Percentiles rank a stretch among this genome's conserved stretches.
Conservation (phyloP, 495 filamentous ascomycete genomes). For the Penicillium roqueforti region DNA sequence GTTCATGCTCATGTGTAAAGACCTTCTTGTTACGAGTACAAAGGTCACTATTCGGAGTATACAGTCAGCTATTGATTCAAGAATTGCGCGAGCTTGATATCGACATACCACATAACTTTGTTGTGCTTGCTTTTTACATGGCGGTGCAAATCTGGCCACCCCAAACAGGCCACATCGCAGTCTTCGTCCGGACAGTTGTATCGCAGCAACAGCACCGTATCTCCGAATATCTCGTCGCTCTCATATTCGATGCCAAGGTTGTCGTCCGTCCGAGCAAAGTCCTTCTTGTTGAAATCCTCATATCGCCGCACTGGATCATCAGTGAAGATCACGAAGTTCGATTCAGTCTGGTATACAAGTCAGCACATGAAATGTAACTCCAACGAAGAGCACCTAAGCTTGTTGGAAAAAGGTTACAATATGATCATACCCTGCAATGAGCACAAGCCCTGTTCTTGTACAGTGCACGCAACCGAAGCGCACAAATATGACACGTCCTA, state of each 20-base stretch:
- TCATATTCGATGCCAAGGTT: constrained; percentile 89
- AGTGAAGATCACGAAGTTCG: constrained; percentile 86
- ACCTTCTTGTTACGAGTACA: constrained; percentile 96
- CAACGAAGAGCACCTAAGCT: background rate
- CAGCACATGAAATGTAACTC: background rate
- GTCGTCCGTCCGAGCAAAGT: constrained; percentile 71
- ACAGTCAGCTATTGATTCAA: constrained; percentile 9
- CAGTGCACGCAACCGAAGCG: constrained; percentile 78
- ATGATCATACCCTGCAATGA: constrained; percentile 74
- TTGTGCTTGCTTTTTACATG: constrained; percentile 80
- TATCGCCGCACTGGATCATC: constrained; percentile 74
- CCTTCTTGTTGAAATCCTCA: constrained; percentile 68
- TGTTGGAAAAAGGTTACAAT: background rate
- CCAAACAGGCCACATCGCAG: constrained; percentile 86
- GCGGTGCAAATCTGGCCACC: constrained; percentile 89
- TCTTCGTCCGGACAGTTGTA: constrained; percentile 88
- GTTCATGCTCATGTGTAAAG: constrained; percentile 94
- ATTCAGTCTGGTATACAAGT: constrained; percentile 58
- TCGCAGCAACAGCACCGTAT: constrained; percentile 79
- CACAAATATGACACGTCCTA: constrained; percentile 91
- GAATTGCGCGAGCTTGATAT: background rate
- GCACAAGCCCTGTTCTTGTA: constrained; percentile 95
- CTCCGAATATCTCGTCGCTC: constrained; percentile 77
- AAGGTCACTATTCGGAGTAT: constrained; percentile 54
- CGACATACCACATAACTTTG: constrained; percentile 78